phyloP scores from a whole-genome alignment of 2,329 filamentous ascomycete species.

The Volutella citrinella region DNA sequence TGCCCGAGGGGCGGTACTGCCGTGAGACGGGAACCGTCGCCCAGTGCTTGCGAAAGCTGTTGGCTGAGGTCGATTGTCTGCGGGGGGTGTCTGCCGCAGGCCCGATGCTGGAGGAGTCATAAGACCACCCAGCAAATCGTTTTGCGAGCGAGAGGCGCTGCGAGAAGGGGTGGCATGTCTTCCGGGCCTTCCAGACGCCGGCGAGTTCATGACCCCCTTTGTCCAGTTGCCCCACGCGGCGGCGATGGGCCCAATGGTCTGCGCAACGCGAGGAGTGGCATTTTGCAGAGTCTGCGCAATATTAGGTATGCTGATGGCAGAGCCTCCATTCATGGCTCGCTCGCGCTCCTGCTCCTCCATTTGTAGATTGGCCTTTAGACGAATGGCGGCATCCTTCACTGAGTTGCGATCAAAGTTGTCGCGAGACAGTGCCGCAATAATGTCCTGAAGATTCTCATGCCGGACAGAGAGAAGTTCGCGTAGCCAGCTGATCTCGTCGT shows the following conservation, averaged over 20 bases:
- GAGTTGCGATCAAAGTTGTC: constrained; percentile 73
- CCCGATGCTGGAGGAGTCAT: constrained; percentile 85
- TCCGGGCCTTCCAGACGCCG: constrained; percentile 35
- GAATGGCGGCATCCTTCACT: constrained; percentile 87
- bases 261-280: constrained; percentile 77
- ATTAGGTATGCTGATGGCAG: constrained; percentile 66
- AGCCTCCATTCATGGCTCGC: constrained; percentile 70
- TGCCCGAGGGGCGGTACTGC: constrained; percentile 20
- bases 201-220: constrained; percentile 54
- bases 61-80: constrained; percentile 44
- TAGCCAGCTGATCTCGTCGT: constrained; percentile 93
- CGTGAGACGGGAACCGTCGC: constrained; percentile 52
- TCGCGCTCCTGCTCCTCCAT: constrained; percentile 98
- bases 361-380: constrained; percentile 88
- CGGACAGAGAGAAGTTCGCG: constrained; percentile 89
- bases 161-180: constrained; percentile 59
- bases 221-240: constrained; percentile 98
- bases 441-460: constrained; percentile 87
- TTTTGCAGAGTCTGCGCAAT: constrained; percentile 76
- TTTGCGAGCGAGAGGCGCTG: constrained; percentile 31
- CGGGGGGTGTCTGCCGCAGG: constrained; percentile 58
- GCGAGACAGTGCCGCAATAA: constrained; percentile 74
- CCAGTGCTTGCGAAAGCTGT: constrained; percentile 61
- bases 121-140: constrained; percentile 69
- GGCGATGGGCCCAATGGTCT: constrained; percentile 73